Evolutionary conservation across 345 rosid species (phyloP).

Genomic region (Streptanthus diversifolius): DNA sequence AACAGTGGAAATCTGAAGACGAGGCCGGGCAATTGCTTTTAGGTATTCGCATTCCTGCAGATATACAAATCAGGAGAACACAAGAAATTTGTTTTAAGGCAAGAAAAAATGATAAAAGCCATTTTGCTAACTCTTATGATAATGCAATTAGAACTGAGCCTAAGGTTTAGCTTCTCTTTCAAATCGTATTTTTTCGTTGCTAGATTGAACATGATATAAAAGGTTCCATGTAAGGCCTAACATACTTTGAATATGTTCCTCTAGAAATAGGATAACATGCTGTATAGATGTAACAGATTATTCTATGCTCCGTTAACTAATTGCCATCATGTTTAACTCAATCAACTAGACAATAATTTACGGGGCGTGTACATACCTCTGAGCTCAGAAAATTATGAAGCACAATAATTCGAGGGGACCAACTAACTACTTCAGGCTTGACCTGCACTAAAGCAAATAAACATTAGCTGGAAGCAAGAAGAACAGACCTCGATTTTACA

Average conservation of each 20-base stretch:
- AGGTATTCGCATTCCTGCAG: conserved; percentile 95
- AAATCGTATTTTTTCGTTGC: not conserved
- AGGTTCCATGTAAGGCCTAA: not conserved
- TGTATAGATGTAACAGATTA: not conserved
- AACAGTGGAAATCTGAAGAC: conserved; percentile 77
- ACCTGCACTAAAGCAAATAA: conserved; percentile 53
- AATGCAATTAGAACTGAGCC: not conserved
- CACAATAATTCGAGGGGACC: conserved; percentile 86
- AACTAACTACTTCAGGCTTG: conserved; percentile 86
- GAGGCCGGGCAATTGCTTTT: conserved; percentile 70
- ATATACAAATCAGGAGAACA: not conserved
- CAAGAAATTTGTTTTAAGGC: not conserved
- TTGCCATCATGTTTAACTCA: not conserved
- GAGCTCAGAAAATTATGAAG: conserved; percentile 79
- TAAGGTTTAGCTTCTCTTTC: not conserved
- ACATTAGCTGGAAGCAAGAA: conserved; percentile 20
- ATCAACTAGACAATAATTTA: not conserved
- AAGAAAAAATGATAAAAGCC: not conserved
- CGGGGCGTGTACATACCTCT: conserved; percentile 55
- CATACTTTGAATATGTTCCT: not conserved
- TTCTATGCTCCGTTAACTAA: not conserved
- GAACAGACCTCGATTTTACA: not conserved
- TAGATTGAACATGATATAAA: not conserved
- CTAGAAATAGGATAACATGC: not conserved
- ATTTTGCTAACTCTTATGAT: not conserved